Evolutionary conservation across 352 stramenopile genomes (phyloP), one percentile per base, ranked within the genome.

Genomic region (Phytophthora macrochlamydospora): DNA sequence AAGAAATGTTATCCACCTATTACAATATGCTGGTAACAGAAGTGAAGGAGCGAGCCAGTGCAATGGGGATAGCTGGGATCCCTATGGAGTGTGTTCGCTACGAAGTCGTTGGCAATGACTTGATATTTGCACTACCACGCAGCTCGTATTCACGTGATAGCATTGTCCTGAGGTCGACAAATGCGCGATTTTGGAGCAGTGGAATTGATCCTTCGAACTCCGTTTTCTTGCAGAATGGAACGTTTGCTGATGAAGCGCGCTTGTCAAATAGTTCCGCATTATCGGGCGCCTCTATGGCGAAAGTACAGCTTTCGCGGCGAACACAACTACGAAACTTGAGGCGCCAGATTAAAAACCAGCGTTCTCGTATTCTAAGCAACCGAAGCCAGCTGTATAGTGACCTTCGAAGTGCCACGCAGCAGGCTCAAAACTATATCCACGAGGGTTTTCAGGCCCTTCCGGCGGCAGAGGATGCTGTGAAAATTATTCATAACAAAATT

Each of bases 401-500:
- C 53, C 68, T 95, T 61, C 92, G 89, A 51, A 93, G 80, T 52
- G 87, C 87, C 8, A 93, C 77, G 1, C 86, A 94, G 32, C 83
- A 93, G 64, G 83, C 84, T 6, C 86, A 94, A 49, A 94, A 93
- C 52, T 94, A 93, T 63, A 48, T 94, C 4, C 86, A 94, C 51
- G 86, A 94, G 85, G 86, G 85, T 1, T 94, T 93, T 40, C 79
- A 90, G 54, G 74, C 83, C 30, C 56, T 91, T 12, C 86, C 86
- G 1, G 84, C 77, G 53, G 86, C 86, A 30, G 86, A 94, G 77
- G 82, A 93, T 66, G 84, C 85, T 0, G 87, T 93, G 45, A 90
- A 85, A 59, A 93, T 92, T 32, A 92, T 95, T 13, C 87, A 92
- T 50, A 75, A 78, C 61, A 95, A 93, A 56, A 91, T 95, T 59